These are phyloP conservation scores for Microbotryum saponariae DNA, from an alignment of 1,284 basidiomycete genomes.

Conservation along the genomic window DNA sequence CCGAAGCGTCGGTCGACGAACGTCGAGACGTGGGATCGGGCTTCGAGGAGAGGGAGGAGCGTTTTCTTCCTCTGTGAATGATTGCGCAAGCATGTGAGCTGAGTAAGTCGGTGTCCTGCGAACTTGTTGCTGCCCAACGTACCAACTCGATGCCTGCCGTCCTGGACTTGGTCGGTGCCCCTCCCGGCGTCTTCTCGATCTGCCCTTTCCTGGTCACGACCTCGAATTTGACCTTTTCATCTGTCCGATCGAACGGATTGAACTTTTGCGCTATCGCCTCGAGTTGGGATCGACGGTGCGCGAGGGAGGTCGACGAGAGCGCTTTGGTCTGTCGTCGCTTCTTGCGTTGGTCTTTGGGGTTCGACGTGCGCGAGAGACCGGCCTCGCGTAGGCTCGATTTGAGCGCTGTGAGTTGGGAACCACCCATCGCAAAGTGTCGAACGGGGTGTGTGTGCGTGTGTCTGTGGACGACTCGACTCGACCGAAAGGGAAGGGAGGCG, in stretches of 20 bases:
- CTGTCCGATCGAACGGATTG: slow-evolving; percentile 89
- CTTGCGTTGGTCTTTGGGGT: slow-evolving; percentile 58
- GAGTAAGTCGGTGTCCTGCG: too few relatives aligned
- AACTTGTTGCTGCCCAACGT: slow-evolving; percentile 34
- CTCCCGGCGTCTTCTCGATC: slow-evolving; percentile 71
- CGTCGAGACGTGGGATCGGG: slow-evolving; percentile 72
- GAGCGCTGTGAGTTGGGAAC: slow-evolving; percentile 77
- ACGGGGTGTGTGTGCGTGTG: too few relatives aligned
- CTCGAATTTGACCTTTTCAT: slow-evolving; percentile 54
- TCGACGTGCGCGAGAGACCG: slow-evolving; percentile 57
- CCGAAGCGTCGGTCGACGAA: slow-evolving; percentile 93
- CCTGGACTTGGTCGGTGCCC: slow-evolving; percentile 76
- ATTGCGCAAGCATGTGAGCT: not conserved
- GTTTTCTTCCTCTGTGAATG: slow-evolving; percentile 49
- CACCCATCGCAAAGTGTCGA: slow-evolving; percentile 34
- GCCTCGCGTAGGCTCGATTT: slow-evolving; percentile 71
- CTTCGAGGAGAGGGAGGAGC: slow-evolving; percentile 69
- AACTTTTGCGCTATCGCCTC: slow-evolving; percentile 73
- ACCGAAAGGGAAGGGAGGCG: too few relatives aligned
- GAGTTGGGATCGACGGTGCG: slow-evolving; percentile 49
- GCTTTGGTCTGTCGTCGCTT: slow-evolving; percentile 40
- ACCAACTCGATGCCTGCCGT: slow-evolving; percentile 86
- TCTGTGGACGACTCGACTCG: too few relatives aligned
- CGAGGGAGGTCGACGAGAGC: slow-evolving; percentile 38
- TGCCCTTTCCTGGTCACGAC: slow-evolving; percentile 57